phyloP scores from a whole-genome alignment of 164 flowering plant genomes.

The Vitis cinerea region DNA sequence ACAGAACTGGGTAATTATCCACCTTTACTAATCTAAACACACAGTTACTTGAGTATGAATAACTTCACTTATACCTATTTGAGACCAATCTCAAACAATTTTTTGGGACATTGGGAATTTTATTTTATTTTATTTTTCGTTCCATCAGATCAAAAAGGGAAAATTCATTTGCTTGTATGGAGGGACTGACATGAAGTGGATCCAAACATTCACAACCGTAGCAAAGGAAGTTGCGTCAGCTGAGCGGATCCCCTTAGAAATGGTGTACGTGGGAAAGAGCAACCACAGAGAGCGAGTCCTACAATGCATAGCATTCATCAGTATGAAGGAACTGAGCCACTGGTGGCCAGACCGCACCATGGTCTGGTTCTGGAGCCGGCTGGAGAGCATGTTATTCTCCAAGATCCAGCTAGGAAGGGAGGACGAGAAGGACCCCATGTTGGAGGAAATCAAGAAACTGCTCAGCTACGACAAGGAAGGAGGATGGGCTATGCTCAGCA shows the following conservation, averaged over 20 bases:
- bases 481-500: conserved; percentile 34
- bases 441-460: conserved; percentile 31
- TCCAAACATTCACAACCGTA: conserved; percentile 26
- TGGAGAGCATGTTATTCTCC: conserved; percentile 43
- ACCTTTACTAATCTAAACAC: conserved; percentile 18
- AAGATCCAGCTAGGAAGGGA: conserved; percentile 28
- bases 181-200: conserved; percentile 53
- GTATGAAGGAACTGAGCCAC: conserved; percentile 23
- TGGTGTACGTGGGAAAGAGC: conserved; percentile 41
- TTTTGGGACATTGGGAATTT: neutral
- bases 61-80: neutral
- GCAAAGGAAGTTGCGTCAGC: conserved; percentile 14
- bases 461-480: conserved; percentile 30
- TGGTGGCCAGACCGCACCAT: conserved; percentile 24
- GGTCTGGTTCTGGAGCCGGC: conserved; percentile 42
- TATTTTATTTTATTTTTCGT: too few relatives aligned
- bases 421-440: conserved; percentile 25
- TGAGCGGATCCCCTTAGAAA: conserved; percentile 28
- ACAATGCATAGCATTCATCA: conserved; percentile 8
- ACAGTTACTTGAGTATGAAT: conserved; percentile 1
- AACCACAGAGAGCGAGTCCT: conserved; percentile 27
- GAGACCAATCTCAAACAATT: too few relatives aligned
- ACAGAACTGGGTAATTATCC: conserved; percentile 38
- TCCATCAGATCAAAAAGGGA: conserved; percentile 31
- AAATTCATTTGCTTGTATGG: conserved; percentile 47